Percentiles rank a stretch among this genome's conserved stretches.
Evolutionary conservation across 768 basidiomycete species (phyloP).

Genomic region (Pholiota molesta): DNA sequence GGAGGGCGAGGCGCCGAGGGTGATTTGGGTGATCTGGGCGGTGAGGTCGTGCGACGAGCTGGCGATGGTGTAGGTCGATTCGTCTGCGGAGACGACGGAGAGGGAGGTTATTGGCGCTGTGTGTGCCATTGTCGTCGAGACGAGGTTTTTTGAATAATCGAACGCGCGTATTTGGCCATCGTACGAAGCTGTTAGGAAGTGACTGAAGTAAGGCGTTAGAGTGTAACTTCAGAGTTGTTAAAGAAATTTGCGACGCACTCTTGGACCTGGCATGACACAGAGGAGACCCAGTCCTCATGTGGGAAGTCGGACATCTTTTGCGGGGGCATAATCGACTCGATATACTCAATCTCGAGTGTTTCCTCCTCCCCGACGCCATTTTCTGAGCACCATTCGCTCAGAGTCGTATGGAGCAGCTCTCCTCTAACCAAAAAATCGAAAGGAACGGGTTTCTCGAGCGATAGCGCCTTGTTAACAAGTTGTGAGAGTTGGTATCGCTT

Average conservation of each 20-base stretch:
- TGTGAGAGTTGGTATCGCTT: slow-evolving; percentile 96
- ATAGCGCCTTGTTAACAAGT: slow-evolving; percentile 92
- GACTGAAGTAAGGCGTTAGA: slow-evolving; percentile 38
- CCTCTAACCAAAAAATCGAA: slow-evolving; percentile 93
- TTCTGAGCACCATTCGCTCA: slow-evolving; percentile 77
- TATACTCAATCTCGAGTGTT: slow-evolving; percentile 90
- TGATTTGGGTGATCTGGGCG: slow-evolving; percentile 55
- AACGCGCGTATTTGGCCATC: slow-evolving; percentile 78
- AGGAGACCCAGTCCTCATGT: slow-evolving; percentile 95
- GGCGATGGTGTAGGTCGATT: slow-evolving; percentile 48
- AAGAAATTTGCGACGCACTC: slow-evolving; percentile 41
- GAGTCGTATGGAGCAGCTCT: slow-evolving; percentile 70
- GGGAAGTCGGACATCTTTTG: slow-evolving; percentile 78
- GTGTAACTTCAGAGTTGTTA: neutral
- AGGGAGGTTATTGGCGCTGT: slow-evolving; percentile 69
- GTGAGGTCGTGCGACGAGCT: slow-evolving; percentile 83
- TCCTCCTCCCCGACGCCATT: slow-evolving; percentile 84
- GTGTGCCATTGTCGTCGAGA: slow-evolving; percentile 56
- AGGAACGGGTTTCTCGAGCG: slow-evolving; percentile 72
- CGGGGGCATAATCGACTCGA: slow-evolving; percentile 87
- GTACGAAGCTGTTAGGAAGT: slow-evolving; percentile 80
- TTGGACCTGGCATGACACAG: slow-evolving; percentile 61
- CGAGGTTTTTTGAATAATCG: slow-evolving; percentile 64
- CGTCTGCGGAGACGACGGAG: slow-evolving; percentile 49
- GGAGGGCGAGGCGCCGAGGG: slow-evolving; percentile 26